Conservation (phyloP, 2,329 filamentous ascomycete genomes). For the Diaporthe vexans region DNA sequence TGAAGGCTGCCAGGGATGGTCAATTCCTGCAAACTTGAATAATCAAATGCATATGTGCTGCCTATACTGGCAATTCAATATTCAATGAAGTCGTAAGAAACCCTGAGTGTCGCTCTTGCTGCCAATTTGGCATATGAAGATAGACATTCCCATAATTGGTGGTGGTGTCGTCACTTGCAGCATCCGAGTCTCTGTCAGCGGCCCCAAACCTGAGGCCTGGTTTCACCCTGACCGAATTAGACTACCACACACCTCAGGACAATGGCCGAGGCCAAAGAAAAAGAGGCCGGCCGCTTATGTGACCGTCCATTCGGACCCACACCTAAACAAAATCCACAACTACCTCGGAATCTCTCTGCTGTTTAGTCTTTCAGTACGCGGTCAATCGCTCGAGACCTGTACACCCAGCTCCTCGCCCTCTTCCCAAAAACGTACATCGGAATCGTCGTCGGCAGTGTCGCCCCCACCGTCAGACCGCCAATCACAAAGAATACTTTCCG, state of each 20-base stretch:
- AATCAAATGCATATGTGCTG: too few species aligned
- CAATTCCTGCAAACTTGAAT: slow-evolving; percentile 7
- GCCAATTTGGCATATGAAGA: background rate
- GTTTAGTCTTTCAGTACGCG: background rate
- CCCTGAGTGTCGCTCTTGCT: too few species aligned
- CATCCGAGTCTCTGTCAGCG: background rate
- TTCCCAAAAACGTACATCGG: slow-evolving; percentile 50
- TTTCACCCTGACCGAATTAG: slow-evolving; percentile 34
- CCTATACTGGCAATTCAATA: accelerated
- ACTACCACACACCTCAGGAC: background rate
- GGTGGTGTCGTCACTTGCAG: slow-evolving; percentile 7
- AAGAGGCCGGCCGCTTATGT: slow-evolving; percentile 8
- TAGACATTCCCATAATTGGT: background rate
- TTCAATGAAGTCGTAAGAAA: too few species aligned
- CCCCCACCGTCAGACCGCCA: slow-evolving; percentile 52
- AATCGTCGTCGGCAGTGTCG: slow-evolving; percentile 48
- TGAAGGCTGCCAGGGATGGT: slow-evolving; percentile 6
- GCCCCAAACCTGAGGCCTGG: background rate
- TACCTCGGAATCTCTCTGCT: background rate
- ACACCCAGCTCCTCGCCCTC: slow-evolving; percentile 42
- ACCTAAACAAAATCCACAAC: background rate
- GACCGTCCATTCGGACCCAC: background rate
- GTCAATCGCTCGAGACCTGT: slow-evolving; percentile 34
- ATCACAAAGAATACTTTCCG: slow-evolving; percentile 54
- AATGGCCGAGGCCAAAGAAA: background rate